A percentile compares a stretch with the other conserved stretches of the same genome.
Conservation (phyloP, 108 stramenopile species). For the Discostella stelligeroides region DNA sequence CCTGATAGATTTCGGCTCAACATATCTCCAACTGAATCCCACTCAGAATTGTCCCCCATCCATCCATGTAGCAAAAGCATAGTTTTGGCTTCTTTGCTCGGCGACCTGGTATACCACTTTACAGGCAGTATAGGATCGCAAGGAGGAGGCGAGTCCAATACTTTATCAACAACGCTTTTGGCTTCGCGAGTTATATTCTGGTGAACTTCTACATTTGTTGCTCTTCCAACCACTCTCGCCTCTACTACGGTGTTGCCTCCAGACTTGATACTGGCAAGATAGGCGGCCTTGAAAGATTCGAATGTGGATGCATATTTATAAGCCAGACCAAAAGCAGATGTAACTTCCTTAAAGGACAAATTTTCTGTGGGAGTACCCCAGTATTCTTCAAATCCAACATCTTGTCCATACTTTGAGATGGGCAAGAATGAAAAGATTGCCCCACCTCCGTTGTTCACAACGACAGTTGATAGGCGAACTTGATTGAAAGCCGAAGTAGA, state of each 20-base stretch:
- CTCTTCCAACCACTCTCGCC: slow-evolving; percentile 59
- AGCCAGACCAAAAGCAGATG: slow-evolving; percentile 67
- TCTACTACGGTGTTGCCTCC: slow-evolving; percentile 58
- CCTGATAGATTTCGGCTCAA: slow-evolving; percentile 42
- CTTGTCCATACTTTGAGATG: slow-evolving; percentile 85
- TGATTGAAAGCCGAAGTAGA: slow-evolving; percentile 26
- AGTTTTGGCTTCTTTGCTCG: slow-evolving; percentile 46
- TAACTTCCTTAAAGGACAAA: slow-evolving; percentile 66
- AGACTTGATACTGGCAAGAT: slow-evolving; percentile 24
- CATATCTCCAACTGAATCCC: slow-evolving; percentile 56
- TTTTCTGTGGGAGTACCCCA: slow-evolving; percentile 90
- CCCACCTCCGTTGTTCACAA: slow-evolving; percentile 94
- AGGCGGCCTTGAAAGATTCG: slow-evolving; percentile 46
- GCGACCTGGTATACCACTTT: slow-evolving; percentile 1
- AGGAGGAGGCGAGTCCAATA: slow-evolving; percentile 8
- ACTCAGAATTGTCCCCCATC: slow-evolving; percentile 87
- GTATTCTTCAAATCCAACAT: slow-evolving; percentile 86
- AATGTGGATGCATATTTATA: slow-evolving; percentile 49
- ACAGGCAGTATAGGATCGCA: not conserved
- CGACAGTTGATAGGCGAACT: slow-evolving; percentile 64
- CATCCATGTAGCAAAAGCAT: slow-evolving; percentile 84
- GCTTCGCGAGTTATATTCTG: slow-evolving; percentile 51
- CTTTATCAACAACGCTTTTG: slow-evolving; percentile 33
- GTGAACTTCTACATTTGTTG: slow-evolving; percentile 73
- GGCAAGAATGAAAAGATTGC: slow-evolving; percentile 96